These are phyloP conservation scores for Phytopythium mirpurense DNA, from an alignment of 352 stramenopile species.

Conservation along the genomic window DNA sequence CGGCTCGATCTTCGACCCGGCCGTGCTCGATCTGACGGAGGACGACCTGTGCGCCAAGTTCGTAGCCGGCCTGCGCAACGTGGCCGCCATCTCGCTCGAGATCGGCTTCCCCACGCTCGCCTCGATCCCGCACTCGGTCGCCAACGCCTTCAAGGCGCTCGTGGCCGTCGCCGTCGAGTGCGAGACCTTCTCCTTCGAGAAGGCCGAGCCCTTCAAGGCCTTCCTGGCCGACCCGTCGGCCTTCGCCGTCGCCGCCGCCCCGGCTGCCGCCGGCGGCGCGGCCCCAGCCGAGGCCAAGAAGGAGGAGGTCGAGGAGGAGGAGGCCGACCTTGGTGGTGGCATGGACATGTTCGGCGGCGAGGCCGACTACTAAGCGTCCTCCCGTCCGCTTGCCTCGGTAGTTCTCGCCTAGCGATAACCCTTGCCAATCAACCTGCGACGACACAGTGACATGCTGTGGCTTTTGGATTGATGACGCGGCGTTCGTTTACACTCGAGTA, in stretches of 20 bases:
- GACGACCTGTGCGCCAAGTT: conserved; percentile 97
- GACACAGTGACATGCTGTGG: conserved; percentile 2
- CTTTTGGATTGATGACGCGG: conserved; percentile 9
- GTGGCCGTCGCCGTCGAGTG: conserved; percentile 95
- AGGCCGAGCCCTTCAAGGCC: conserved; percentile 96
- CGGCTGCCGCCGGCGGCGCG: conserved; percentile 73
- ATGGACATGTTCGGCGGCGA: conserved; percentile 85
- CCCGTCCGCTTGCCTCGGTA: conserved; percentile 1
- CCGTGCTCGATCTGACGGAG: conserved; percentile 98
- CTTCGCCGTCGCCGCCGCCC: conserved; percentile 86
- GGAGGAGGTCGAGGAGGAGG: conserved; percentile 72
- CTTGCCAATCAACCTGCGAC: conserved; percentile 3
- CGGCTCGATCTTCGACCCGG: conserved; percentile 98
- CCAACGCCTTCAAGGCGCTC: conserved; percentile 98
- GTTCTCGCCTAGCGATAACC: not conserved
- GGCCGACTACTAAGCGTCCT: conserved; percentile 61
- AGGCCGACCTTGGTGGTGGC: conserved; percentile 80
- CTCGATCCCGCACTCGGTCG: conserved; percentile 98
- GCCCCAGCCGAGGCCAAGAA: conserved; percentile 43
- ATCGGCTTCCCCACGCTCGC: conserved; percentile 96
- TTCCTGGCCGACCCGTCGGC: conserved; percentile 94
- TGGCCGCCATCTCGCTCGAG: conserved; percentile 95
- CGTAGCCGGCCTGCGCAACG: conserved; percentile 88
- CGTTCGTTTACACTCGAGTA: not conserved
- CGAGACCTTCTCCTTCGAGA: conserved; percentile 96